Evolutionary conservation across 2,329 filamentous ascomycete species (phyloP).

Genomic region (Botrytis cinerea): DNA sequence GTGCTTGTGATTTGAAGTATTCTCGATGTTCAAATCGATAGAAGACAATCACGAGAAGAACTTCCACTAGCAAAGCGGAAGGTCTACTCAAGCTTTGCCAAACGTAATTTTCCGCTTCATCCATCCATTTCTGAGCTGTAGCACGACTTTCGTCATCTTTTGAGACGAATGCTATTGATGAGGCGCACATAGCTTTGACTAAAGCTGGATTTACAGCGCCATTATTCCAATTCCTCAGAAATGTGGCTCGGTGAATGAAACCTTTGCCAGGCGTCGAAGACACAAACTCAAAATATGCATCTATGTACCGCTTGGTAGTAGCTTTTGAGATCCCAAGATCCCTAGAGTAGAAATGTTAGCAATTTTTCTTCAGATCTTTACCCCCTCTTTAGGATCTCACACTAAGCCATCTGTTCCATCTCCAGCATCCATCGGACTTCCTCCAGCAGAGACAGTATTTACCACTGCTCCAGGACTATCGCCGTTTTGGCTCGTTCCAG

Average conservation of each 20-base stretch:
- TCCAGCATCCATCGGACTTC: conserved; percentile 18
- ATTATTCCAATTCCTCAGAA: conserved; percentile 24
- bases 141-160: conserved; percentile 22
- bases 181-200: conserved; percentile 19
- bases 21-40: conserved; percentile 22
- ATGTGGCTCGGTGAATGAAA: conserved; percentile 23
- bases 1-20: conserved; percentile 21
- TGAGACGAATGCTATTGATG: conserved; percentile 23
- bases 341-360: conserved; percentile 1
- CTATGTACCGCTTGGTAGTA: conserved; percentile 22
- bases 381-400: neutral
- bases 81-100: conserved; percentile 20
- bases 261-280: conserved; percentile 24
- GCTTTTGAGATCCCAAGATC: conserved; percentile 14
- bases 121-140: conserved; percentile 21
- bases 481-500: conserved; percentile 12
- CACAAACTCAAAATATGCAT: conserved; percentile 24
- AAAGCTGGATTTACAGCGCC: conserved; percentile 18
- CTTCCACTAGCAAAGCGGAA: conserved; percentile 13
- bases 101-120: conserved; percentile 20
- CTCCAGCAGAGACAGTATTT: conserved; percentile 12
- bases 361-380: neutral
- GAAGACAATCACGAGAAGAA: conserved; percentile 24
- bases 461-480: conserved; percentile 5
- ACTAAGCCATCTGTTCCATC: conserved; percentile 7